Evolutionary conservation across 352 stramenopile species (phyloP).

Genomic region (Pythium brassicae): DNA sequence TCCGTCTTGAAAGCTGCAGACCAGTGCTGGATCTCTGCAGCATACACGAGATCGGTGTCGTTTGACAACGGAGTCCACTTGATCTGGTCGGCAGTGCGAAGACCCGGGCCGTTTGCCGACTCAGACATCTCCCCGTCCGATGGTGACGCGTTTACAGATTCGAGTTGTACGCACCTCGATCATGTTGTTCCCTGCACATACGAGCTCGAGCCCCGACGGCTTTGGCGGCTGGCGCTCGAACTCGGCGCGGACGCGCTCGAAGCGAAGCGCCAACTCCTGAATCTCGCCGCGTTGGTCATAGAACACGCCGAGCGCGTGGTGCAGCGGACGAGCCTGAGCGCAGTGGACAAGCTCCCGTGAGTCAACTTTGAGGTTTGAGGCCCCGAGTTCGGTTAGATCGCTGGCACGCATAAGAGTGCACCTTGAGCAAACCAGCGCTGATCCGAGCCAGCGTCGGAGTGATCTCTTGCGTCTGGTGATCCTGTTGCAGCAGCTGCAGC

Average conservation of each 20-base stretch:
- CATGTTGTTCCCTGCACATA: constrained; percentile 13
- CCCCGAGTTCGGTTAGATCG: no score
- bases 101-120: neutral
- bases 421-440: constrained; percentile 7
- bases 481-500: constrained; percentile 8
- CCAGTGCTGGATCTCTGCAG: constrained; percentile 24
- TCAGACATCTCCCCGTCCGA: neutral
- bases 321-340: constrained; percentile 4
- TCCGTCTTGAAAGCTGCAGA: neutral
- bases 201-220: constrained; percentile 16
- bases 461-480: neutral
- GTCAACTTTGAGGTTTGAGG: no score
- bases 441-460: constrained; percentile 3
- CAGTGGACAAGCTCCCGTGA: neutral
- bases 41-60: constrained; percentile 25
- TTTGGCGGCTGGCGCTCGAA: constrained; percentile 16
- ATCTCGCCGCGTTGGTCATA: constrained; percentile 8
- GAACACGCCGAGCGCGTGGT: constrained; percentile 7
- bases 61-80: constrained; percentile 19
- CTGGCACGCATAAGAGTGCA: neutral
- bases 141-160: neutral
- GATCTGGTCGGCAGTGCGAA: constrained; percentile 14
- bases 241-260: constrained; percentile 13
- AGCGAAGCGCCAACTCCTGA: constrained; percentile 3
- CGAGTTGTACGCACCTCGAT: constrained; percentile 23